A percentile compares a stretch with the other conserved stretches of the same genome.
These are phyloP conservation scores for Colletotrichum filicis DNA, from an alignment of 2,329 filamentous ascomycete species.

Conservation along the genomic window DNA sequence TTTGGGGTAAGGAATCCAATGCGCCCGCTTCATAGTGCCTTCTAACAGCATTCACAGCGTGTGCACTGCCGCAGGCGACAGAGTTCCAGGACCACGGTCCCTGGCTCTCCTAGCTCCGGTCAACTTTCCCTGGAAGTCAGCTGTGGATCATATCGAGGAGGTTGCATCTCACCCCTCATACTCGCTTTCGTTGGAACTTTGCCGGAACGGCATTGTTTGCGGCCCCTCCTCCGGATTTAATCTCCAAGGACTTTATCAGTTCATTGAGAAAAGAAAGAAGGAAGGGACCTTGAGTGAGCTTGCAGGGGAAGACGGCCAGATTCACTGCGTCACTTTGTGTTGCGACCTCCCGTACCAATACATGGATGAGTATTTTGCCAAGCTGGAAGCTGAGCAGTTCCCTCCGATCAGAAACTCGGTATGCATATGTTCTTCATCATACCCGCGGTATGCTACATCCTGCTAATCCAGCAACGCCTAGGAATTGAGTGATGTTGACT, in stretches of 20 bases:
- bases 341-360: constrained; percentile 74
- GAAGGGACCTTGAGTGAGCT: constrained; percentile 56
- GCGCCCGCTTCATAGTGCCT: no score
- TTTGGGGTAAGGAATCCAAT: constrained; percentile 41
- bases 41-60: constrained; percentile 43
- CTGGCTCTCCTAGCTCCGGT: constrained; percentile 59
- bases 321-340: constrained; percentile 69
- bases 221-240: constrained; percentile 72
- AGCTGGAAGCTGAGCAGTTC: constrained; percentile 60
- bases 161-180: constrained; percentile 66
- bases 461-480: constrained; percentile 36
- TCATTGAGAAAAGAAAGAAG: constrained; percentile 59
- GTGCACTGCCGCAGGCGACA: constrained; percentile 66
- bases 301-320: constrained; percentile 54
- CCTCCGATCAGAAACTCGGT: constrained; percentile 57
- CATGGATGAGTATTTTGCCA: constrained; percentile 68
- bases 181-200: constrained; percentile 62
- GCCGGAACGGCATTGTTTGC: constrained; percentile 66
- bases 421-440: neutral
- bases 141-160: constrained; percentile 66
- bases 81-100: constrained; percentile 68
- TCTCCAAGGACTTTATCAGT: constrained; percentile 61
- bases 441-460: no score
- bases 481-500: constrained; percentile 60
- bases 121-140: constrained; percentile 67